These are phyloP conservation scores for Jackrogersella minutella DNA, from an alignment of 495 filamentous ascomycete species.

Conservation along the genomic window DNA sequence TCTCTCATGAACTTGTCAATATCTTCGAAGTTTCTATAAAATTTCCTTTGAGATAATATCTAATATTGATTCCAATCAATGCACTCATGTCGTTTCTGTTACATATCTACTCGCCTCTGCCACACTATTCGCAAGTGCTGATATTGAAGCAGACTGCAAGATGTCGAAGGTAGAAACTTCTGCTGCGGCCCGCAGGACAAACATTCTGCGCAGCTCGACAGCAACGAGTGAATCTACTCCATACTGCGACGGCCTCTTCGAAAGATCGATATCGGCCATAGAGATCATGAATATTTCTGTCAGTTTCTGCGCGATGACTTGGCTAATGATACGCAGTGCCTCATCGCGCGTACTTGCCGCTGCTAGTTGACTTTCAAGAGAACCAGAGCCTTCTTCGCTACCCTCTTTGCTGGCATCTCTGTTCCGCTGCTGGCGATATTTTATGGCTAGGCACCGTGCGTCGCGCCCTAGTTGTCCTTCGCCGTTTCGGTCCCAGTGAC, in stretches of 20 bases:
- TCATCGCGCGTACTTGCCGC: not conserved
- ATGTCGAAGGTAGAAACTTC: not conserved
- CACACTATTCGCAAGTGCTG: not conserved
- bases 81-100: too few relatives aligned
- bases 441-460: not conserved
- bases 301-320: not conserved
- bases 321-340: not conserved
- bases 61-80: too few relatives aligned
- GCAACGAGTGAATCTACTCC: not conserved
- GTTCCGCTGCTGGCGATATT: not conserved
- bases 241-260: not conserved
- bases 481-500: not conserved
- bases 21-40: too few relatives aligned
- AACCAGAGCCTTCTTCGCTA: not conserved
- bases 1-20: too few relatives aligned
- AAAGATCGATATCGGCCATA: not conserved
- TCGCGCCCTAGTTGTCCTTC: not conserved
- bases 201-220: not conserved
- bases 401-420: not conserved
- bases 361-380: not conserved
- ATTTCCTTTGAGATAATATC: too few relatives aligned
- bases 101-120: not conserved
- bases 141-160: not conserved
- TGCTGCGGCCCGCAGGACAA: not conserved
- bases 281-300: not conserved